phyloP scores from a whole-genome alignment of 495 filamentous ascomycete species.

The Aspergillus diversus region DNA sequence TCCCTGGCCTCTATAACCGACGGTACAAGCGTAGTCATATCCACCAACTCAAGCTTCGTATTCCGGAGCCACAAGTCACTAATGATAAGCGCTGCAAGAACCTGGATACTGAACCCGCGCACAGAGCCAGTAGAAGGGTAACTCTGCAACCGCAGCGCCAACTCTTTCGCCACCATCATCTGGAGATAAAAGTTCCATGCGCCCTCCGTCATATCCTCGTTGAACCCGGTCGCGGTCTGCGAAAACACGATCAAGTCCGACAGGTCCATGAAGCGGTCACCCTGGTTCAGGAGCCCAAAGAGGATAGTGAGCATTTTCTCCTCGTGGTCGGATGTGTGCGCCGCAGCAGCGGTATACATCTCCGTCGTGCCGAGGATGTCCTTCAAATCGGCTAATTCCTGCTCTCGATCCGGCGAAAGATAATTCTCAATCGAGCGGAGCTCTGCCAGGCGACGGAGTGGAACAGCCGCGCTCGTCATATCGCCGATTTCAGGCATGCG shows the following conservation, averaged over 20 bases:
- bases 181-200: background rate
- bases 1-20: background rate
- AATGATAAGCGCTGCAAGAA: background rate
- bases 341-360: background rate
- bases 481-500: background rate
- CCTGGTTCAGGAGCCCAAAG: background rate
- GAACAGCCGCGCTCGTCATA: background rate
- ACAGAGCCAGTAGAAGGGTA: background rate
- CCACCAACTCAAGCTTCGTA: background rate
- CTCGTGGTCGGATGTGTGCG: background rate
- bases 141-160: background rate
- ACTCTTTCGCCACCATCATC: conserved; percentile 5
- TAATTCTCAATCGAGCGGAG: background rate
- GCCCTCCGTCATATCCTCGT: background rate
- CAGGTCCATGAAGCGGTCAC: background rate
- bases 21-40: background rate
- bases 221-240: background rate
- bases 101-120: background rate
- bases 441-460: background rate
- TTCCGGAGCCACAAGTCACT: background rate
- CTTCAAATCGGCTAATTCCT: background rate
- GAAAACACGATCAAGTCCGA: background rate
- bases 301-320: background rate
- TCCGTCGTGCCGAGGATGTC: background rate
- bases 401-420: background rate